phyloP scores from a whole-genome alignment of 2,329 filamentous ascomycete genomes.

The Fusarium sp. region DNA sequence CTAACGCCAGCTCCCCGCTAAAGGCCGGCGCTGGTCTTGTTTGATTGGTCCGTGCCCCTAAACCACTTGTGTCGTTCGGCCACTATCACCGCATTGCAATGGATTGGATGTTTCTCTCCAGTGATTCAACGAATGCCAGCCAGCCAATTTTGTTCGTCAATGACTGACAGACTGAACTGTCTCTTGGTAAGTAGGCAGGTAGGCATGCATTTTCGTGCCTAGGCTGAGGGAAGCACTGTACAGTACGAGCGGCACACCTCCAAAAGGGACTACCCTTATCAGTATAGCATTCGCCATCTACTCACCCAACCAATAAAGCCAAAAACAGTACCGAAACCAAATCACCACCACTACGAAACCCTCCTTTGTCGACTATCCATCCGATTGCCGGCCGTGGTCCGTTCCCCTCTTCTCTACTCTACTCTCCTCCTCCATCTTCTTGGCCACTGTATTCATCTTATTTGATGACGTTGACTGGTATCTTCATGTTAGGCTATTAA shows the following conservation, averaged over 20 bases:
- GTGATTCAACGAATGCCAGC: slow-evolving; percentile 20
- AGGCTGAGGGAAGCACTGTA: slow-evolving; percentile 17
- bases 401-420: slow-evolving; percentile 32
- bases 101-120: slow-evolving; percentile 30
- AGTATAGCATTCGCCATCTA: slow-evolving; percentile 42
- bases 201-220: slow-evolving; percentile 8
- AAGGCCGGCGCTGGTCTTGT: slow-evolving; percentile 11
- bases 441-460: slow-evolving; percentile 17
- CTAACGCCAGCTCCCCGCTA: slow-evolving; percentile 40
- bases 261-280: slow-evolving; percentile 34
- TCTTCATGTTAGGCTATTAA: slow-evolving; percentile 2
- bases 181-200: not conserved
- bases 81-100: slow-evolving; percentile 41
- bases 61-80: slow-evolving; percentile 33
- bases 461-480: slow-evolving; percentile 4
- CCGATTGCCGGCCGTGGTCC: slow-evolving; percentile 34
- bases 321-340: slow-evolving; percentile 35
- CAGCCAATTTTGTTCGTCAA: slow-evolving; percentile 18
- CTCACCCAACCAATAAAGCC: slow-evolving; percentile 27
- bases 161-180: slow-evolving; percentile 2
- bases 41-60: slow-evolving; percentile 32
- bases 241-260: not conserved
- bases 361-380: slow-evolving; percentile 13
- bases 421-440: slow-evolving; percentile 19
- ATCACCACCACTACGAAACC: slow-evolving; percentile 31